Base-by-base conservation (phyloP, 345 rosid genomes). In the Eucalyptus coolabah region DNA sequence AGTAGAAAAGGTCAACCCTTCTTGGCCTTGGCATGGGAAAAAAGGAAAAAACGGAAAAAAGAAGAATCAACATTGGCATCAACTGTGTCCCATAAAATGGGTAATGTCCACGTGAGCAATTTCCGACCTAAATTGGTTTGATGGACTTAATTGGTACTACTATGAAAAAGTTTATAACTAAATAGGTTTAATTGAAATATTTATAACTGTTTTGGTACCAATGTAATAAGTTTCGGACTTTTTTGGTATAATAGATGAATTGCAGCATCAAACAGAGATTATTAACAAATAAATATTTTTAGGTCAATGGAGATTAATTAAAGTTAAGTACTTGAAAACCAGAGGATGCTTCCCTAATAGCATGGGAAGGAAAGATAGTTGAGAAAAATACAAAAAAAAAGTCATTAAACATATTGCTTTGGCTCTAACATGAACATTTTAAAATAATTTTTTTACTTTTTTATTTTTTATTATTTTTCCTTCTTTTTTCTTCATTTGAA, bases 161-260 rank as follows among this genome's bases (percentile, higher is more conserved):
- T 8, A 2, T 19, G 10, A 53, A 53, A 53, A 53, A 0, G 2
- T 53, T 53, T 53, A 53, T 53, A 53, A 53, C 11, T 53, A 19
- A 53, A 53, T 53, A 21, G 59, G 5, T 53, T 53, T 1, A 53
- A 53, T 8, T 53, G 26, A 53, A 53, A 53, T 53, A 10, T 53
- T 21, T 19, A 53, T 53, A 53, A 3, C 0, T 53, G 2, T 19
- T 53, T 19, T 53, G 5, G 4, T 7, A 3, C 10, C 2, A 0
- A 1, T 19, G 24, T 53, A 53, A 53, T 53, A 53, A 53, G 10
- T 8, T 53, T 53, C 0, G 2, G 11, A 53, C 23, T 19, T 53
- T 53, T 53, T 53, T 53, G 26, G 26, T 53, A 19, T 19, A 8
- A 19, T 9, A 37, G 12, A 32, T 34, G 42, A 37, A 69, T 69